Base-by-base conservation (phyloP, 139 green algal genomes). In the Chlamydomonas incerta region DNA sequence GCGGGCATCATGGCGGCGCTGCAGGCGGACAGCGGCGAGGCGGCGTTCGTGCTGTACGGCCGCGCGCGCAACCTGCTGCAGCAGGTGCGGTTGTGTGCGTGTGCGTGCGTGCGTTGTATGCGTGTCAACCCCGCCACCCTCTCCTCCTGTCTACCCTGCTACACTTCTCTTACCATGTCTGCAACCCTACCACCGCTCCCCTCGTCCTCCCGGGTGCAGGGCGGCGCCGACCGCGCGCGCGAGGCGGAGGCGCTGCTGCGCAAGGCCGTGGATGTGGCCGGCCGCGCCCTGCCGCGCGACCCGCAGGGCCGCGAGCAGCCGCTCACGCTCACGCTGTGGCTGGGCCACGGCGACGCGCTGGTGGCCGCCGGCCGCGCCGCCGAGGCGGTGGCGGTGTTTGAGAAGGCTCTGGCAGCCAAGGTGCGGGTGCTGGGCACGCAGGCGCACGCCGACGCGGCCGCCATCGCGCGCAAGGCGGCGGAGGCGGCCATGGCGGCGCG, bases 191-290 rank as follows among this genome's bases (percentile, higher is more conserved):
- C 62, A 68, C 62, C 62, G 11, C 26, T 31, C n/a, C n/a, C n/a
- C n/a, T n/a, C n/a, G n/a, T n/a, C n/a, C n/a, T n/a, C n/a, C n/a
- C n/a, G n/a, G n/a, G n/a, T n/a, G 9, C 28, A 23, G 24, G 24
- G 11, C 62, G 11, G 11, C 26, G 28, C 62, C 24, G 20, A 31
- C 2, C 62, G 11, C 62, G 26, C 62, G 62, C 17, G 33, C 67
- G 84, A 85, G 50, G 84, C 84, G 28, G 84, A 88, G 84, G 28
- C 35, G 52, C 55, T 65, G 37, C 74, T 58, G 67, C 55, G 84
- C 11, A 67, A 47, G 20, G 84, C 84, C 26, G 65, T 88, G 65
- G 84, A 88, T 3, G 17, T 83, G 37, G 74, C 41, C 46, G n/a
- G 41, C 29, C 37, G 41, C 37, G 74, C 41, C 15, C 62, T 83